Evolutionary conservation across 2,329 filamentous ascomycete species (phyloP).

Genomic region (Talaromyces sp.): DNA sequence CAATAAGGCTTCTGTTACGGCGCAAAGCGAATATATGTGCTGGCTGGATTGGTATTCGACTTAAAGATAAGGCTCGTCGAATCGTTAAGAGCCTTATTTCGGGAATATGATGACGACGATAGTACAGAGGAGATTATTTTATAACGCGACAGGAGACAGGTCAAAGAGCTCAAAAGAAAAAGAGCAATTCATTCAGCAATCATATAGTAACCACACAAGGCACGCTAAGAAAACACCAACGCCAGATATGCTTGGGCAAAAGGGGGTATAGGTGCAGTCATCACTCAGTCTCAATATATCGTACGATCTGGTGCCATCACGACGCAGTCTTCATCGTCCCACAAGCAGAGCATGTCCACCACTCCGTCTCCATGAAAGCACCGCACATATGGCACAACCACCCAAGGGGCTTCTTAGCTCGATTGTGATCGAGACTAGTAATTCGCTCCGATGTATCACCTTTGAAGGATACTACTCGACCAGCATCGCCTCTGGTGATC

Average conservation of each 20-base stretch:
- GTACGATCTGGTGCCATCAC: conserved; percentile 24
- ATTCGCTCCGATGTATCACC: conserved; percentile 38
- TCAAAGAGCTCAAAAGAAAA: background rate
- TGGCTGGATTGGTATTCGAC: background rate
- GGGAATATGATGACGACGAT: background rate
- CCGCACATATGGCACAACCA: conserved; percentile 61
- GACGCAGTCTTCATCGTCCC: conserved; percentile 58
- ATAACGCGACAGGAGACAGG: background rate
- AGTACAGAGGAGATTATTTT: background rate
- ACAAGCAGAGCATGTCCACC: conserved; percentile 64
- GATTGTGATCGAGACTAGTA: conserved; percentile 40
- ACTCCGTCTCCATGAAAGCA: conserved; percentile 62
- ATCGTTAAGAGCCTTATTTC: background rate
- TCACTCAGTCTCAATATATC: background rate
- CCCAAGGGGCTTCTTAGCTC: conserved; percentile 51
- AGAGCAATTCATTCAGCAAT: background rate
- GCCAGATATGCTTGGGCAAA: background rate
- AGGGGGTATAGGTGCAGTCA: background rate
- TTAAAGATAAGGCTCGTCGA: background rate
- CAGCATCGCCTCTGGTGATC: conserved; percentile 1
- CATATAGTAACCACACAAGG: background rate
- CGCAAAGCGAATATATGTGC: too few species aligned
- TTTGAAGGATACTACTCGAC: conserved; percentile 29
- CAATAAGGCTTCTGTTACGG: too few species aligned
- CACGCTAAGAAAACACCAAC: background rate